phyloP scores from a whole-genome alignment of 345 rosid species.

The Balakata baccata region DNA sequence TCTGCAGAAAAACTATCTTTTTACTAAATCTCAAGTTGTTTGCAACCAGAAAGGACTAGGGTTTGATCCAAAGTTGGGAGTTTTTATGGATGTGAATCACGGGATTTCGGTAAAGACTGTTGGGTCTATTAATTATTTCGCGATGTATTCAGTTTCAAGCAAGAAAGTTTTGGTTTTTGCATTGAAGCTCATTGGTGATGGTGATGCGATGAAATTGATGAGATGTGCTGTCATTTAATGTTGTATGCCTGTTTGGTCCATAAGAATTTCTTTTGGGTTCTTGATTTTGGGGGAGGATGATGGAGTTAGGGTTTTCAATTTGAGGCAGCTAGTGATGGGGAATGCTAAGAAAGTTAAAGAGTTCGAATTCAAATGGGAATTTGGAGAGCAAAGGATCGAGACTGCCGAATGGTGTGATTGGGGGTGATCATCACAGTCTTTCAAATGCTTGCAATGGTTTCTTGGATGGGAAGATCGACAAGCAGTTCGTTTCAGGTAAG shows the following conservation, averaged over 20 bases:
- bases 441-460: conserved; percentile 34
- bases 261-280: conserved; percentile 52
- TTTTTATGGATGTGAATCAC: conserved; percentile 49
- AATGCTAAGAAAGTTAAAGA: conserved; percentile 44
- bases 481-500: conserved; percentile 50
- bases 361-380: conserved; percentile 21
- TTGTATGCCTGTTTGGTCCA: conserved; percentile 55
- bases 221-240: conserved; percentile 72
- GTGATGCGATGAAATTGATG: conserved; percentile 53
- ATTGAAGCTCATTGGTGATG: conserved; percentile 39
- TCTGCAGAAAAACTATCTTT: conserved; percentile 29
- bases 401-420: conserved; percentile 43
- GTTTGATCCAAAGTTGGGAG: conserved; percentile 54
- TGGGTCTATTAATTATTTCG: conserved; percentile 73
- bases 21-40: conserved; percentile 45
- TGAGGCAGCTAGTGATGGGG: conserved; percentile 56
- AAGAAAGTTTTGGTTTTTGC: conserved; percentile 60
- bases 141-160: conserved; percentile 54
- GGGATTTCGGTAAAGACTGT: conserved; percentile 56
- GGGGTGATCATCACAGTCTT: conserved; percentile 17
- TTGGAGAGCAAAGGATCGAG: conserved; percentile 25
- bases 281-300: conserved; percentile 69
- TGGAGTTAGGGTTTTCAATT: conserved; percentile 61
- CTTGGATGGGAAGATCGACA: conserved; percentile 45
- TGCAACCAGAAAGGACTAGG: conserved; percentile 61